phyloP scores from a whole-genome alignment of 1,284 basidiomycete genomes.

The Malassezia pachydermatis region DNA sequence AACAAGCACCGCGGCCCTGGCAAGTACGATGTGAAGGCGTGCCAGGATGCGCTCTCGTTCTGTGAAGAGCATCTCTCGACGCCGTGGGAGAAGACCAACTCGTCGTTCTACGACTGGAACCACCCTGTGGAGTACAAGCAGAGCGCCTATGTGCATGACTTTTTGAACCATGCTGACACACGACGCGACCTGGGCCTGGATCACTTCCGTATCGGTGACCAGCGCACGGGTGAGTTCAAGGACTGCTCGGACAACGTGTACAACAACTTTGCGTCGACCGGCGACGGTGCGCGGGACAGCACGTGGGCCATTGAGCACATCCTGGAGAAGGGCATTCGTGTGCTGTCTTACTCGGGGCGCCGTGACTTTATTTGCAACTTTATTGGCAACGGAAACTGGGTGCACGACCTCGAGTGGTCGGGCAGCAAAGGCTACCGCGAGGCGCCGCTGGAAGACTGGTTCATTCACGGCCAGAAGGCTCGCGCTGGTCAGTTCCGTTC shows the following conservation, averaged over 20 bases:
- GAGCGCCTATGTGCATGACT: slow-evolving; percentile 35
- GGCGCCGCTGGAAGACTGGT: slow-evolving; percentile 28
- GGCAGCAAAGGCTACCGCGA: slow-evolving; percentile 26
- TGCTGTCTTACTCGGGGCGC: slow-evolving; percentile 34
- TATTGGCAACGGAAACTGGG: slow-evolving; percentile 37
- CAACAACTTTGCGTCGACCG: slow-evolving; percentile 36
- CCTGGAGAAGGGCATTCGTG: slow-evolving; percentile 28
- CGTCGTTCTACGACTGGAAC: slow-evolving; percentile 37
- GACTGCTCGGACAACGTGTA: slow-evolving; percentile 43
- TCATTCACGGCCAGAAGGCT: slow-evolving; percentile 5
- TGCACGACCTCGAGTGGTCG: slow-evolving; percentile 30
- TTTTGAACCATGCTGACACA: slow-evolving; percentile 33
- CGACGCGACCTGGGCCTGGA: slow-evolving; percentile 35
- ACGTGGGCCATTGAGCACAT: slow-evolving; percentile 38
- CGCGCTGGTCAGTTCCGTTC: slow-evolving; percentile 30
- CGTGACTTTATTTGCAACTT: slow-evolving; percentile 46
- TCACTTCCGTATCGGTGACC: slow-evolving; percentile 30
- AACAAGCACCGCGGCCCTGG: slow-evolving; percentile 23
- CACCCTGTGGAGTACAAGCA: slow-evolving; percentile 36
- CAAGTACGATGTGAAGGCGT: slow-evolving; percentile 28
- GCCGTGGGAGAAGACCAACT: slow-evolving; percentile 32
- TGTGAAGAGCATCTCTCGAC: slow-evolving; percentile 31
- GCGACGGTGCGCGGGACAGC: slow-evolving; percentile 37
- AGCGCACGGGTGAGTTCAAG: slow-evolving; percentile 38
- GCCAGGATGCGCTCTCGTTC: slow-evolving; percentile 29